Evolutionary conservation across 2,329 filamentous ascomycete genomes (phyloP), one percentile per base, ranked within the genome.

Genomic region (Nigrospora oryzae): DNA sequence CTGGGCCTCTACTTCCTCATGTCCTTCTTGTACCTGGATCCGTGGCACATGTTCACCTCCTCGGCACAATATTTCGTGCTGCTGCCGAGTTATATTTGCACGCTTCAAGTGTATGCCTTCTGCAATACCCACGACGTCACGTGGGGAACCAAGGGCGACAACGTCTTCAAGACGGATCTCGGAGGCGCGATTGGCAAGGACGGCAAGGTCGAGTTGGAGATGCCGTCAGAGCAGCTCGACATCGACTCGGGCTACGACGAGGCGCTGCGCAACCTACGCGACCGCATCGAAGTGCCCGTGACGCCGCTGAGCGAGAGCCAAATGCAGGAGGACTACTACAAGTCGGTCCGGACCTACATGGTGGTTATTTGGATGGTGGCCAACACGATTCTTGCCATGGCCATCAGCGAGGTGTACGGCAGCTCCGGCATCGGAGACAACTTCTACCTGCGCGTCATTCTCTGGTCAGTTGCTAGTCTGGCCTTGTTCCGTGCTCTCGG

Each of bases 71-170:
- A 98, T 72, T 96, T 98, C 63, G 77, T 90, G 39, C 81, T 98
- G 23, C 74, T 98, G 33, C 93, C 93, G 0, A 84, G 77, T 35
- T 98, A 97, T 70, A 95, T 98, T 66, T 97, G 93, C 71, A 97
- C 89, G 0, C 76, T 98, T 3, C 93, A 98, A 65, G 89, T 97
- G 16, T 98, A 98, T 67, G 93, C 93, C 37, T 98, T 98, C 67
- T 97, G 93, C 73, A 98, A 98, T 70, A 95, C 91, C 0, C 93
- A 98, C 77, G 93, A 98, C 63, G 89, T 98, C 16, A 95, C 90
- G 0, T 98, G 93, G 93, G 93, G 93, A 38, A 98, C 93, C 38
- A 98, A 98, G 69, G 93, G 93, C 46, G 93, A 98, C 74, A 98
- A 98, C 64, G 82, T 95, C 33, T 84, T 93, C 57, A 84, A 88